Base-by-base conservation (phyloP, 495 filamentous ascomycete species). In the Penicillium lividum region DNA sequence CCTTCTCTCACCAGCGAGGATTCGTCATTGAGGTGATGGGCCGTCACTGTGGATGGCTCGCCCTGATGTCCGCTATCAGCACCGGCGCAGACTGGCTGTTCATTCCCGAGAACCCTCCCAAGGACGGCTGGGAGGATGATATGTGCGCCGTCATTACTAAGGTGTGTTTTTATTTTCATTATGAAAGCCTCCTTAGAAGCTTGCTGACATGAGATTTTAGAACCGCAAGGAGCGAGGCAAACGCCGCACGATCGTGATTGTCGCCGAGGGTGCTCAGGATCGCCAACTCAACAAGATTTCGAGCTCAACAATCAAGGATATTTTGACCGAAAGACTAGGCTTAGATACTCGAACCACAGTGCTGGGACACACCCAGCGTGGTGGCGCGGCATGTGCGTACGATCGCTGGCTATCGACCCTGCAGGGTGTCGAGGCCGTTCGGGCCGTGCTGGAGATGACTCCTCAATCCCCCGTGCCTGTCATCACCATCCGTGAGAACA, bases 11-110 rank as follows among this genome's bases (percentile, higher is more conserved):
- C 75, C 96, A 96, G 55, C 81, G 95, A 62, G 95, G 95, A 40
- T 99, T 99, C 72, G 93, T 99, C 30, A 88, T 99, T 64, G 95
- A 98, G 71, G 95, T 98, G 48, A 99, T 99, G 95, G 95, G 95
- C n/a, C 84, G 95, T 55, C 93, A 98, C 75, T 99, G 95, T 67
- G 95, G 95, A 42, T 99, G 95, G 95, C 78, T 99, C 51, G 95
- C 94, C 44, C 79, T 99, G 46, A 97, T 97, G 92, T 89, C 95
- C 11, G 94, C 92, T 57, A 91, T 98, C 51, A 92, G 90, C 57
- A 96, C 91, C 3, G 95, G 94, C 29, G 93, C 95, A 5, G 95
- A 99, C 73, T 99, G 95, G 76, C 82, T 98, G 46, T 96, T 99
- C 73, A 89, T 98, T 48, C 95, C 95, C 0, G 95, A 99, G 77